Percentiles rank a stretch among this genome's conserved stretches.
Evolutionary conservation across 805 yeast genomes (phyloP).

Genomic region (Hagleromyces aurorensis): DNA sequence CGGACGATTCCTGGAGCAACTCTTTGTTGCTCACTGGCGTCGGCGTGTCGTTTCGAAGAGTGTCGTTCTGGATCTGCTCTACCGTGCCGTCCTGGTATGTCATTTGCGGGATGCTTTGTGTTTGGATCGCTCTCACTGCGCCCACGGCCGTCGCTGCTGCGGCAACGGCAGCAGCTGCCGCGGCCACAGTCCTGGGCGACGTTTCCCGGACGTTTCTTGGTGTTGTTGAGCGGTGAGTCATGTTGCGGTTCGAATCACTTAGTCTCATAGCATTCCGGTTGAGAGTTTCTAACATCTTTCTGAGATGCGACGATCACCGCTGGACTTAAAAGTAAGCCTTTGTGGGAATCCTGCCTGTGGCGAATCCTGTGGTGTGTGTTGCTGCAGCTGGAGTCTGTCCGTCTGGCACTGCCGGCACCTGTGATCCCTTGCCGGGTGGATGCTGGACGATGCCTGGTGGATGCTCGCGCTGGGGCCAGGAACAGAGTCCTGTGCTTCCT

Average conservation of each 20-base stretch:
- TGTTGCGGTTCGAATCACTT: slow-evolving; percentile 4
- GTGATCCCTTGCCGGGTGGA: too few species aligned
- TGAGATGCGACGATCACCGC: neutral
- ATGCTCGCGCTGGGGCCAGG: too few species aligned
- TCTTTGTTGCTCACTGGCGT: neutral
- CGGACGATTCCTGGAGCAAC: slow-evolving; percentile 1
- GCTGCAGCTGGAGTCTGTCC: too few species aligned
- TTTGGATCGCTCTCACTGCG: too few species aligned
- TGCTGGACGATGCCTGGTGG: too few species aligned
- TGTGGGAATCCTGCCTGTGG: too few species aligned
- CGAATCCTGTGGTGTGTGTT: too few species aligned
- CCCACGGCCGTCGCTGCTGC: slow-evolving; percentile 3
- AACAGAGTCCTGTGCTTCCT: too few species aligned
- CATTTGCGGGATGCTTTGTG: too few species aligned
- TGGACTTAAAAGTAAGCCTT: too few species aligned
- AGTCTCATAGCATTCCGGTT: slow-evolving; percentile 7
- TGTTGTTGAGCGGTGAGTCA: slow-evolving; percentile 1
- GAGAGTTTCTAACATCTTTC: slow-evolving; percentile 9
- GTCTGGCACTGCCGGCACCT: too few species aligned
- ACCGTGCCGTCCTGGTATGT: slow-evolving; percentile 1
- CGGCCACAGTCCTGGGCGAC: neutral
- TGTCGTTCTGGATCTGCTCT: too few species aligned
- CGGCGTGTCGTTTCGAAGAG: neutral
- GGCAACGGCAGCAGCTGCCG: neutral
- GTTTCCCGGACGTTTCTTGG: slow-evolving; percentile 1